Evolutionary conservation across 2,329 filamentous ascomycete species (phyloP), one percentile per base, ranked within the genome.

Genomic region (Dryadomyces quercivorus): DNA sequence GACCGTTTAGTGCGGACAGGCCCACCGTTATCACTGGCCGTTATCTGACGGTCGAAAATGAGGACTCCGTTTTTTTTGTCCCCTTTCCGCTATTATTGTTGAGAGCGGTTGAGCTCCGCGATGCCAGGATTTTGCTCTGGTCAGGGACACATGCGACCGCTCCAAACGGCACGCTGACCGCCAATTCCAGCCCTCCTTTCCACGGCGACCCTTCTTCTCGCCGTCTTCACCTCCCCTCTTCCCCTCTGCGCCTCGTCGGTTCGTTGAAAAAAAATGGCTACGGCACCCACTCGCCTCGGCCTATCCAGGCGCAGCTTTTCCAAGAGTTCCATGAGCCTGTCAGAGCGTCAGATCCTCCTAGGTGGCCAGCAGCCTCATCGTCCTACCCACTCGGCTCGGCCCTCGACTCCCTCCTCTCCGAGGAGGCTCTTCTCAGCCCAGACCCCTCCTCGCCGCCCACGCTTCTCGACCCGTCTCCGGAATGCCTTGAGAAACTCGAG

Each of bases 391-490:
- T 20, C 55, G 5, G 48, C 55, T 15, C 55, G 57, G 38, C 53
- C 56, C 13, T 49, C 59, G 42, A 21, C 56, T 31, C 54, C 21
- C 44, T 18, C 46, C 13, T 52, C 52, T 5, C 38, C 55, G 20
- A 63, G 65, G 22, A 68, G 65, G 36, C 59, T 62, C 50, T 70
- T 67, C 54, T 74, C 73, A 50, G 70, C 70, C 55, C 65, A 68
- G 56, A 69, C 73, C 45, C 70, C 72, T 54, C 71, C 72, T 54
- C 71, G 71, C 58, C 67, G 72, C 58, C 74, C 70, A 42, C 70
- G 71, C 56, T 79, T 80, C 66, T 73, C 75, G 34, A 73, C 75
- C 50, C 73, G 75, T 31, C 69, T 80, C 55, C 70, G 75, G 26
- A 70, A 71, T 56, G 75, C 75, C 45, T 66, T 76, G 52, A 72